Evolutionary conservation across 2,329 filamentous ascomycete species (phyloP).

Genomic region (Ophiocordyceps camponoti-saundersi): DNA sequence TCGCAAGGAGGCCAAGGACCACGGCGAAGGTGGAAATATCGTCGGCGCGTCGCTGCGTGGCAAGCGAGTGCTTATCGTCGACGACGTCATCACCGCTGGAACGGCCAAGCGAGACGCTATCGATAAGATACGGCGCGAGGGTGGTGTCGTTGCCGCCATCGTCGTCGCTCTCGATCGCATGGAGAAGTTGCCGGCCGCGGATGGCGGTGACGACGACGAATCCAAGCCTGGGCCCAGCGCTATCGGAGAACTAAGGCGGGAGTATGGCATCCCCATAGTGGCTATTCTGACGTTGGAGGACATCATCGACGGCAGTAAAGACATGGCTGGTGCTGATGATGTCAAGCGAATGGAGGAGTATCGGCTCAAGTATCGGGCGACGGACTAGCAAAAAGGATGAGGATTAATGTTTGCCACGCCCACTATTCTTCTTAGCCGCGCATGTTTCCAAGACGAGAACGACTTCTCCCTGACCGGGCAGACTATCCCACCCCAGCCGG

Average conservation of each 20-base stretch:
- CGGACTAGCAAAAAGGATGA: conserved; percentile 29
- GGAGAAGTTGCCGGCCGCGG: conserved; percentile 57
- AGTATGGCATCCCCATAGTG: conserved; percentile 69
- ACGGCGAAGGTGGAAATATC: conserved; percentile 87
- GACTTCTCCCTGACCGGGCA: no score
- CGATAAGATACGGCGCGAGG: conserved; percentile 70
- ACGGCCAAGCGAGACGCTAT: conserved; percentile 90
- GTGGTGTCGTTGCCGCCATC: conserved; percentile 72
- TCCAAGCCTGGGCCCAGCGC: conserved; percentile 57
- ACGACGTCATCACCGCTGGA: conserved; percentile 92
- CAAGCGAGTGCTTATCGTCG: conserved; percentile 75
- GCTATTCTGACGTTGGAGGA: conserved; percentile 74
- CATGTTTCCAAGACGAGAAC: no score
- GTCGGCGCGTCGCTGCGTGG: conserved; percentile 75
- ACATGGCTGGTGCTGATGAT: conserved; percentile 43
- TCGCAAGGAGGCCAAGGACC: conserved; percentile 89
- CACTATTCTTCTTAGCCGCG: no score
- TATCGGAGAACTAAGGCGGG: conserved; percentile 64
- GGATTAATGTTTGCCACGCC: no score
- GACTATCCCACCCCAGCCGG: no score
- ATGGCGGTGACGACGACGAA: conserved; percentile 53
- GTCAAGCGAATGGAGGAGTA: conserved; percentile 58
- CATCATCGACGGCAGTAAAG: conserved; percentile 53
- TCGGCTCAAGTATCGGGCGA: conserved; percentile 45
- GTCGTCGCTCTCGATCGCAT: conserved; percentile 77